Evolutionary conservation across 192 early-diverging fungal species (phyloP).

Genomic region (Dissophora ornata): DNA sequence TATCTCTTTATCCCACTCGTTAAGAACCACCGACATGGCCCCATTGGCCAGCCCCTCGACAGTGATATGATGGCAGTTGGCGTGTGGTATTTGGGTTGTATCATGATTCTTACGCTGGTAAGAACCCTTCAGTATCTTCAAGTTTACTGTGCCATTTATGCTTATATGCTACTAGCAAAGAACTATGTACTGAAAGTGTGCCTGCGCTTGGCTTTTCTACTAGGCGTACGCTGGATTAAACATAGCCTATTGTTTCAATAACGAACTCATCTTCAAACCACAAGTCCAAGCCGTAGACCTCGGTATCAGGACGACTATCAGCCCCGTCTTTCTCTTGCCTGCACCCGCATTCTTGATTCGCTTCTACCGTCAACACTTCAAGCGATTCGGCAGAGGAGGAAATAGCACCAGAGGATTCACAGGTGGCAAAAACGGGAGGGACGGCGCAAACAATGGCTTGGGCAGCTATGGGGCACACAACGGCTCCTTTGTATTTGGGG

Average conservation of each 20-base stretch:
- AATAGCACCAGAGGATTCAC: background rate
- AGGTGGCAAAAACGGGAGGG: background rate
- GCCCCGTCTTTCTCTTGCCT: conserved; percentile 31
- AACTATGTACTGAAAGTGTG: background rate
- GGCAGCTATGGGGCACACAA: background rate
- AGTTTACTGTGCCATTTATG: no score
- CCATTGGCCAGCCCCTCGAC: conserved; percentile 22
- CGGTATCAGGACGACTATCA: conserved; percentile 32
- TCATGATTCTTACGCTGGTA: conserved; percentile 19
- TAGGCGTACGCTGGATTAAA: conserved; percentile 19
- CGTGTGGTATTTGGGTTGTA: conserved; percentile 34
- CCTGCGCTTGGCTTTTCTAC: background rate
- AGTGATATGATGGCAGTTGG: conserved; percentile 43
- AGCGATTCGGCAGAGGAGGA: background rate
- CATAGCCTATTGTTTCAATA: conserved; percentile 7
- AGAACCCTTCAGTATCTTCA: background rate
- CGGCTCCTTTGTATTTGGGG: background rate
- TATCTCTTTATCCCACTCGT: conserved; percentile 47
- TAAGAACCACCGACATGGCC: conserved; percentile 17
- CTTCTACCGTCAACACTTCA: conserved; percentile 18
- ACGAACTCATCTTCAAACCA: conserved; percentile 3
- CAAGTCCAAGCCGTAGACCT: conserved; percentile 42
- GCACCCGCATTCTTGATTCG: conserved; percentile 27
- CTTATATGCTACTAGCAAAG: no score
- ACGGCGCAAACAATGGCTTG: background rate